Percentiles rank a stretch among this genome's conserved stretches.
These are phyloP conservation scores for Lycium barbarum DNA, from an alignment of 257 asterid genomes.

Conservation along the genomic window DNA sequence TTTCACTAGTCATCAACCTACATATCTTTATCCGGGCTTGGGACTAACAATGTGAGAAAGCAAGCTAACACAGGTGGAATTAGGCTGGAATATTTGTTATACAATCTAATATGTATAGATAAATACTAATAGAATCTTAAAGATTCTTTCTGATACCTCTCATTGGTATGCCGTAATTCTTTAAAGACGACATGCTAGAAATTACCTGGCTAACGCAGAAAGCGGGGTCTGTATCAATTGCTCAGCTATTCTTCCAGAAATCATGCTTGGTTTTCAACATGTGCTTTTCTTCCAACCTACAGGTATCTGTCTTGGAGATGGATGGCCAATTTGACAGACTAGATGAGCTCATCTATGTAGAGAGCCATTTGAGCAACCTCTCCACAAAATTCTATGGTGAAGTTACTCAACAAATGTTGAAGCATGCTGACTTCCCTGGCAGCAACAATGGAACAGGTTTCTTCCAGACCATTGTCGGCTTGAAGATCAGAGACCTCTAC, in stretches of 20 bases:
- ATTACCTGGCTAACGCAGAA: not conserved
- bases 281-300: not conserved
- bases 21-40: not conserved
- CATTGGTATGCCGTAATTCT: not conserved
- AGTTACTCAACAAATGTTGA: slow-evolving; percentile 95
- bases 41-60: not conserved
- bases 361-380: slow-evolving; percentile 94
- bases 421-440: slow-evolving; percentile 93
- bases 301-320: slow-evolving; percentile 98
- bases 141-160: not conserved
- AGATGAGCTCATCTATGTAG: slow-evolving; percentile 90
- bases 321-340: slow-evolving; percentile 97
- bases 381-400: slow-evolving; percentile 97
- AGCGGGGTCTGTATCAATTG: not conserved
- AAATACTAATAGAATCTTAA: not conserved
- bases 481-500: slow-evolving; percentile 91
- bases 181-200: not conserved
- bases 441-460: slow-evolving; percentile 99
- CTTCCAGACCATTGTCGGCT: slow-evolving; percentile 86
- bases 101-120: not conserved
- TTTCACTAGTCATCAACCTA: not conserved
- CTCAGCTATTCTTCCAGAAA: not conserved
- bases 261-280: slow-evolving; percentile 1
- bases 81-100: not conserved
- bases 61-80: not conserved